phyloP scores from a whole-genome alignment of 2,329 filamentous ascomycete species.

The Aspergillus vadensis region DNA sequence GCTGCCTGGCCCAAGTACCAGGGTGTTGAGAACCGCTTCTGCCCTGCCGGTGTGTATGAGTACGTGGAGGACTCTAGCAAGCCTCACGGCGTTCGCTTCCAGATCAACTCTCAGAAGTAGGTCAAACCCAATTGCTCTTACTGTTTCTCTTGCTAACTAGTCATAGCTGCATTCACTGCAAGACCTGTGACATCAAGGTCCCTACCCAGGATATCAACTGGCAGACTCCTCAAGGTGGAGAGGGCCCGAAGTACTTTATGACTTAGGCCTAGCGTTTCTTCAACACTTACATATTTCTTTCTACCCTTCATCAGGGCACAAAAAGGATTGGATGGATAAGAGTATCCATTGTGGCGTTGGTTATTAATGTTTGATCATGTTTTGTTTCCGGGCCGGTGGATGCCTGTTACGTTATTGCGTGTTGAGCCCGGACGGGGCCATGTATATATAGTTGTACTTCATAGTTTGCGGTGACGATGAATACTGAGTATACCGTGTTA shows the following conservation, averaged over 20 bases:
- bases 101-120: slow-evolving; percentile 97
- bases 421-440: background rate
- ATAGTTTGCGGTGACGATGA: too few relatives aligned
- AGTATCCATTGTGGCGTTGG: slow-evolving; percentile 4
- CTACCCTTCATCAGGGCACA: background rate
- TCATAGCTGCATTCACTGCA: slow-evolving; percentile 92
- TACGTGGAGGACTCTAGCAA: slow-evolving; percentile 92
- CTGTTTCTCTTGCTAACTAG: slow-evolving; percentile 16
- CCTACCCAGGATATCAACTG: slow-evolving; percentile 97
- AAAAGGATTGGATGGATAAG: background rate
- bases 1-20: slow-evolving; percentile 84
- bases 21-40: slow-evolving; percentile 94
- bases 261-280: slow-evolving; percentile 43
- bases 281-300: background rate
- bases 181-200: slow-evolving; percentile 99
- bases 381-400: background rate
- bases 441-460: background rate
- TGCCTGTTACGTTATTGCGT: background rate
- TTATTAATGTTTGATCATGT: background rate
- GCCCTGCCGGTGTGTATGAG: slow-evolving; percentile 95
- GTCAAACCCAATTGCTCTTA: slow-evolving; percentile 41
- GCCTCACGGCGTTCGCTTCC: slow-evolving; percentile 85
- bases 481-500: too few relatives aligned
- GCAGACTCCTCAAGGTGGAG: slow-evolving; percentile 91
- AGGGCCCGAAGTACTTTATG: slow-evolving; percentile 67